phyloP scores from a whole-genome alignment of 495 filamentous ascomycete genomes.

The Clavariopsis aquatica region DNA sequence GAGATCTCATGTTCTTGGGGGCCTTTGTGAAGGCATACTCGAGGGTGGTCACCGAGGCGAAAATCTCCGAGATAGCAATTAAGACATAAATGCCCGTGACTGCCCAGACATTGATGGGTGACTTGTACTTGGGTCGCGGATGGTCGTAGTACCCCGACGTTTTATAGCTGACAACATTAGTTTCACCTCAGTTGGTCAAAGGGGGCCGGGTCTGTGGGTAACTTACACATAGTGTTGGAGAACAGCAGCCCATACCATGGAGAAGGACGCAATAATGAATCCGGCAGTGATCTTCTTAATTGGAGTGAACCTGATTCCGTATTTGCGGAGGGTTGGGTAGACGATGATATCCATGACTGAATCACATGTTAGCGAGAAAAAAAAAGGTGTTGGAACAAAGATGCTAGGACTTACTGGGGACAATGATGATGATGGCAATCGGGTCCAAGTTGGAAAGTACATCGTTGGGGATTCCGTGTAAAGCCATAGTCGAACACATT shows the following conservation, averaged over 20 bases:
- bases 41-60: constrained; percentile 28
- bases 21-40: constrained; percentile 39
- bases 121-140: not conserved
- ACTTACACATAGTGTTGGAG: constrained; percentile 16
- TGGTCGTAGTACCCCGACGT: too few relatives aligned
- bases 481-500: constrained; percentile 69
- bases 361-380: not conserved
- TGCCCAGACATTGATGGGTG: constrained; percentile 17
- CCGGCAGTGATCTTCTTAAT: constrained; percentile 73
- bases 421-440: constrained; percentile 59
- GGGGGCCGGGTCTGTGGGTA: not conserved
- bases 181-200: too few relatives aligned
- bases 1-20: constrained; percentile 33
- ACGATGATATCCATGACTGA: constrained; percentile 20
- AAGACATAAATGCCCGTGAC: constrained; percentile 19
- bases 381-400: not conserved
- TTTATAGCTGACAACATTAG: too few relatives aligned
- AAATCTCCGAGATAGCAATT: constrained; percentile 33
- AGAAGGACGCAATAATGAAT: constrained; percentile 43
- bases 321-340: constrained; percentile 66
- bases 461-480: constrained; percentile 76
- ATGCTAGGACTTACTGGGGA: not conserved
- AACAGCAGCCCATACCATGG: constrained; percentile 37
- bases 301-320: constrained; percentile 67
- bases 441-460: constrained; percentile 78